These are phyloP conservation scores for Begonia loranthoides DNA, from an alignment of 306 rosid genomes.

Conservation along the genomic window DNA sequence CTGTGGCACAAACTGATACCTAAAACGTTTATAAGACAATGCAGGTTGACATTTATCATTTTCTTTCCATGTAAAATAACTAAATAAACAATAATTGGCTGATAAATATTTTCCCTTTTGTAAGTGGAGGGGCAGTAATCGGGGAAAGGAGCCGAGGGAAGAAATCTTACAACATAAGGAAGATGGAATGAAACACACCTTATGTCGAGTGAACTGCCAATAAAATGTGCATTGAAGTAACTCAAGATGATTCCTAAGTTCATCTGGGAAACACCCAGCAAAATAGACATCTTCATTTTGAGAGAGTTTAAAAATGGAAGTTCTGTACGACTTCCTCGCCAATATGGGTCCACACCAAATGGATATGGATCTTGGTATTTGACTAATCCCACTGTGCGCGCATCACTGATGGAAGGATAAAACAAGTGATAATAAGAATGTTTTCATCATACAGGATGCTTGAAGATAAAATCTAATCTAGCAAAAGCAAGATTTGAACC, in stretches of 20 bases:
- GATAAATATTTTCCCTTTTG: no score
- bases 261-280: conserved; percentile 90
- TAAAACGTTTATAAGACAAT: conserved; percentile 22
- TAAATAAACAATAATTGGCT: no score
- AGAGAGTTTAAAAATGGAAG: conserved; percentile 81
- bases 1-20: conserved; percentile 99
- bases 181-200: conserved; percentile 30
- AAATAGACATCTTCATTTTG: conserved; percentile 96
- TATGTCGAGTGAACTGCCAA: conserved; percentile 65
- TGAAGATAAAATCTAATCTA: no score
- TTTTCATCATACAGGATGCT: no score
- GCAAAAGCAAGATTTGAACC: no score
- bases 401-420: conserved; percentile 53
- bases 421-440: neutral
- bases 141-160: neutral
- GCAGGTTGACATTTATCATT: conserved; percentile 9
- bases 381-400: conserved; percentile 56
- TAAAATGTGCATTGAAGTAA: conserved; percentile 80
- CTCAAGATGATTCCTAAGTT: conserved; percentile 84
- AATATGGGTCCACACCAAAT: conserved; percentile 98
- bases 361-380: conserved; percentile 77
- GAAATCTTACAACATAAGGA: conserved; percentile 1
- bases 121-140: conserved; percentile 4
- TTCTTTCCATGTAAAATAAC: conserved; percentile 9
- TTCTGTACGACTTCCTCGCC: conserved; percentile 99